phyloP scores from a whole-genome alignment of 768 basidiomycete genomes.

The Suillus lakei region DNA sequence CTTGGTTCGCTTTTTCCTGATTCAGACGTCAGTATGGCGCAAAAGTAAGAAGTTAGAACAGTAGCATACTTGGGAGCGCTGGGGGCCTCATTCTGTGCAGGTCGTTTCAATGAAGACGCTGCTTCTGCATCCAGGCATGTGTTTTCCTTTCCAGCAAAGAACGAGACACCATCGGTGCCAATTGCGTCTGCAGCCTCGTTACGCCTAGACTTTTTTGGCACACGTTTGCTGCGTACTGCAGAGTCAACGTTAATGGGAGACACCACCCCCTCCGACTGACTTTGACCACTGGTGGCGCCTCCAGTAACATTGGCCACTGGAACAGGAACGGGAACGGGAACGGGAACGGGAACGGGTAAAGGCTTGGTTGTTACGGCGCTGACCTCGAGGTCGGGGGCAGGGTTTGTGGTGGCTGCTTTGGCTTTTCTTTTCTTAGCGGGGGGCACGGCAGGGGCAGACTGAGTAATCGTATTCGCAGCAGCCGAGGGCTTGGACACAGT shows the following conservation, averaged over 20 bases:
- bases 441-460: too few species aligned
- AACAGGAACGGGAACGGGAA: too few species aligned
- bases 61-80: background rate
- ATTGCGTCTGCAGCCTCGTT: background rate
- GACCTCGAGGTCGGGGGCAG: too few species aligned
- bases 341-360: too few species aligned
- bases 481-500: too few species aligned
- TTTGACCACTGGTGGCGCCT: too few species aligned
- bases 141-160: background rate
- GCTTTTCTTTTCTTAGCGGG: too few species aligned
- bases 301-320: too few species aligned
- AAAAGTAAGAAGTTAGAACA: background rate
- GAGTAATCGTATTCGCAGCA: too few species aligned
- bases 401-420: too few species aligned
- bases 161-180: background rate
- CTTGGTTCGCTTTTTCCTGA: background rate
- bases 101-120: background rate
- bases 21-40: background rate
- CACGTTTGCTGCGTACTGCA: background rate
- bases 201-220: background rate
- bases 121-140: background rate
- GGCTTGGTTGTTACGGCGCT: too few species aligned
- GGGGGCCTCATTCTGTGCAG: background rate
- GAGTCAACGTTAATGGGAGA: background rate
- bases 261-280: too few species aligned